A percentile compares a stretch with the other conserved stretches of the same genome.
These are phyloP conservation scores for Panicum virgatum DNA, from an alignment of 202 grass and related monocot genomes.

Conservation along the genomic window DNA sequence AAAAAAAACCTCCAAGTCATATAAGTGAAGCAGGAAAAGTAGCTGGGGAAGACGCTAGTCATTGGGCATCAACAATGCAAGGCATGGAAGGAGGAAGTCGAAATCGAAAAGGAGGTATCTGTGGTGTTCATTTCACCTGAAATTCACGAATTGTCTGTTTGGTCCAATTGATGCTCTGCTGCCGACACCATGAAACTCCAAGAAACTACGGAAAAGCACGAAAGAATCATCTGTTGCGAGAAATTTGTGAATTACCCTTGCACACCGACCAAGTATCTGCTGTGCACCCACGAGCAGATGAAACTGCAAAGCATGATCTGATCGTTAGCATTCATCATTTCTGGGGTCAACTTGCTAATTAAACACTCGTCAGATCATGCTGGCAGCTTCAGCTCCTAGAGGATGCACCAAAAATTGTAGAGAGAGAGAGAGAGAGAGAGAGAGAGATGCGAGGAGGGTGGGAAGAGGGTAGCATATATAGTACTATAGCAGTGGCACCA, in stretches of 20 bases:
- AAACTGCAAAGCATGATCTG: constrained; percentile 68
- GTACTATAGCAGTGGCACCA: constrained; percentile 40
- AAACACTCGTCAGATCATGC: constrained; percentile 57
- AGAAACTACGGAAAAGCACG: background rate
- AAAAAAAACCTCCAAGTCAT: background rate
- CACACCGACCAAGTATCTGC: background rate
- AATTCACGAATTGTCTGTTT: background rate
- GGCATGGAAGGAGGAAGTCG: background rate
- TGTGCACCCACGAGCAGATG: constrained; percentile 57
- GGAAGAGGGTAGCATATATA: constrained; percentile 41
- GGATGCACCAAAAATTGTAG: constrained; percentile 31
- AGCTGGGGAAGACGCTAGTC: background rate
- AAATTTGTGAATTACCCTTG: background rate
- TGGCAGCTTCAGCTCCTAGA: constrained; percentile 72
- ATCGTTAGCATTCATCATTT: background rate
- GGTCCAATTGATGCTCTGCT: background rate
- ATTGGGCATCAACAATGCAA: constrained; percentile 1
- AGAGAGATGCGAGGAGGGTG: background rate
- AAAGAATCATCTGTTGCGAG: background rate
- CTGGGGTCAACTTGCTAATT: background rate
- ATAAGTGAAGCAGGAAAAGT: background rate
- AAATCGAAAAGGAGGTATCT: background rate
- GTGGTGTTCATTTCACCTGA: background rate
- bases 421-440: background rate
- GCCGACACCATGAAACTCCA: background rate